phyloP scores from a whole-genome alignment of 176 grass and related monocot genomes.

The Carex kokanica region DNA sequence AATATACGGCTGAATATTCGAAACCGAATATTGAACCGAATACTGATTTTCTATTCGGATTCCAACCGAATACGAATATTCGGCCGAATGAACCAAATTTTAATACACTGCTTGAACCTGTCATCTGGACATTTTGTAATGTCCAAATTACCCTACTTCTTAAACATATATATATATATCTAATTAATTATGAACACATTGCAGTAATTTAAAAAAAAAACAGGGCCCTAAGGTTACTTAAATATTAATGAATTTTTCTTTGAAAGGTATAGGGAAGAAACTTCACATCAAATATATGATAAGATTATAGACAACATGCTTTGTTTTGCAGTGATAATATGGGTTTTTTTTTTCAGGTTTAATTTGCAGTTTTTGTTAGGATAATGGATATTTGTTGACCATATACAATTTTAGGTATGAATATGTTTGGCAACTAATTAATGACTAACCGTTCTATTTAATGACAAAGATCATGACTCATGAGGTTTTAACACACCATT shows the following conservation, averaged over 20 bases:
- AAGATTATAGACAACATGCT: not conserved
- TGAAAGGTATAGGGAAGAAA: not conserved
- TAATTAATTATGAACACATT: not conserved
- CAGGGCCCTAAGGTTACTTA: not conserved
- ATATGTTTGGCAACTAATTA: not conserved
- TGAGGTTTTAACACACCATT: not conserved
- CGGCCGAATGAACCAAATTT: too few relatives aligned
- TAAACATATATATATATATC: not conserved
- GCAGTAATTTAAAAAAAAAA: not conserved
- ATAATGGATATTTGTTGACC: slow-evolving; percentile 9
- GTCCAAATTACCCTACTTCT: not conserved
- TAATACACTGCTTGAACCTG: not conserved
- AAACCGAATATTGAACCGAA: too few relatives aligned
- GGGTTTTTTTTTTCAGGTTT: not conserved
- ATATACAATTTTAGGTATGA: not conserved
- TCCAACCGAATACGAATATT: too few relatives aligned
- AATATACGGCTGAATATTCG: too few relatives aligned
- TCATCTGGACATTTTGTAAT: not conserved
- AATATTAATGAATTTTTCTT: not conserved
- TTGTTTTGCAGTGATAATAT: slow-evolving; percentile 5
- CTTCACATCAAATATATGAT: not conserved
- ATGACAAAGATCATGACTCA: slow-evolving; percentile 13
- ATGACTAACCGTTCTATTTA: not conserved
- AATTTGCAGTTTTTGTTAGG: not conserved
- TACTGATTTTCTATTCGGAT: too few relatives aligned